A percentile compares a stretch with the other conserved stretches of the same genome.
Evolutionary conservation across 2,329 filamentous ascomycete species (phyloP).

Genomic region (Dactylellina cionopaga): DNA sequence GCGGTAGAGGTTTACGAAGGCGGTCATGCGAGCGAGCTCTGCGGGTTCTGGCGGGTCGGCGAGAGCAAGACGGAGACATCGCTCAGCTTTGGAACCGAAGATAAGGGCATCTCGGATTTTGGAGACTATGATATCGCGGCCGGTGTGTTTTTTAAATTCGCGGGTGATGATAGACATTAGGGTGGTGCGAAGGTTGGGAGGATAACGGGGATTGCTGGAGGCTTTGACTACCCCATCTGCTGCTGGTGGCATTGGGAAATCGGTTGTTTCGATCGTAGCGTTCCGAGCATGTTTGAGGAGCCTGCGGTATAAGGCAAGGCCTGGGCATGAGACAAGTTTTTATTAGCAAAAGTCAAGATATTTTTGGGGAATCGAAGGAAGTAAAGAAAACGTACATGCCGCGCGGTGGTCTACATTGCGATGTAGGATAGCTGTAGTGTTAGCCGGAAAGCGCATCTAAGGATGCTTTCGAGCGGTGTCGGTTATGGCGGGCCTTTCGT

Average conservation of each 20-base stretch:
- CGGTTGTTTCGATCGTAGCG: not conserved
- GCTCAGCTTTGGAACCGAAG: conserved; percentile 27
- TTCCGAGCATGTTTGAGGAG: conserved; percentile 42
- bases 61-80: conserved; percentile 30
- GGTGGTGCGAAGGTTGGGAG: conserved; percentile 11
- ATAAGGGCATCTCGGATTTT: conserved; percentile 4
- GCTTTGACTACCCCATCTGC: too few species aligned
- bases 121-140: conserved; percentile 11
- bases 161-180: conserved; percentile 38
- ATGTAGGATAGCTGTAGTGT: conserved; percentile 32
- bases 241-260: not conserved
- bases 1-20: conserved; percentile 19
- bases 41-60: conserved; percentile 15
- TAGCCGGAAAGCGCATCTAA: conserved; percentile 41
- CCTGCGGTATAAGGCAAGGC: conserved; percentile 48
- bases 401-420: conserved; percentile 45
- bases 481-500: conserved; percentile 29
- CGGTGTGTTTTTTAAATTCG: conserved; percentile 34
- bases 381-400: conserved; percentile 23
- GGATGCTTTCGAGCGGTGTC: conserved; percentile 14
- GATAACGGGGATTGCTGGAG: not conserved
- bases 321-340: conserved; percentile 10
- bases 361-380: not conserved
- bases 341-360: not conserved
- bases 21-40: conserved; percentile 21